Evolutionary conservation across 805 yeast species (phyloP), one percentile per base, ranked within the genome.

Genomic region (Metschnikowia orientalis): DNA sequence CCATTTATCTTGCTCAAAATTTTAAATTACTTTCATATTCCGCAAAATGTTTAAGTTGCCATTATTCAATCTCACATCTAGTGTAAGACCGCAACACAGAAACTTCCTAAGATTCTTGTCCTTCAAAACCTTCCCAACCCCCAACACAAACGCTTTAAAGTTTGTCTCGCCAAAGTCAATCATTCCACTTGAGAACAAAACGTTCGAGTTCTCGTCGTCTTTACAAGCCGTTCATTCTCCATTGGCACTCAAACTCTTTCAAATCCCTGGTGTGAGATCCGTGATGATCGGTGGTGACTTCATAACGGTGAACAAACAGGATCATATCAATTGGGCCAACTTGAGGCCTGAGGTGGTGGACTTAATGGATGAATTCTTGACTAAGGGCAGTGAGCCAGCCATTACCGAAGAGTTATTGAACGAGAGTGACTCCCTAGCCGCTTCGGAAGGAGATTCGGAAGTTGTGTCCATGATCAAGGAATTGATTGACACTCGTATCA

Each of bases 391-490:
- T 26, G 63, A 65, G 28, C 70, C 70, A 1, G 66, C 56, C 3
- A 47, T 67, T 16, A 63, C 70, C n/a, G 57, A 54, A 26, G 67
- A 63, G 34, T 54, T 64, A 19, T 54, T 66, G 10, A 63, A 57
- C 18, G 59, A 61, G 27, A 55, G 59, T 9, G 59, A 61, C 32
- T 69, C 60, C 23, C 63, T 69, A 3, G 66, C 65, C 25, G 75
- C 71, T 4, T 56, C 56, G 8, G 95, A 81, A 29, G 58, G 61
- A 23, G 71, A 65, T 40, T 47, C 56, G 18, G 97, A 90, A 59
- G 75, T 87, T 2, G 82, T 87, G 26, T 78, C 84, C 18, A 82
- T 89, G 82, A 87, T 92, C 51, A 84, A 87, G 48, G 97, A 92
- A 54, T 70, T 92, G 36, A 81, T 94, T 36, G 94, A 84, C 40